These are phyloP conservation scores for Solanum verrucosum DNA, from an alignment of 257 asterid species.

Conservation along the genomic window DNA sequence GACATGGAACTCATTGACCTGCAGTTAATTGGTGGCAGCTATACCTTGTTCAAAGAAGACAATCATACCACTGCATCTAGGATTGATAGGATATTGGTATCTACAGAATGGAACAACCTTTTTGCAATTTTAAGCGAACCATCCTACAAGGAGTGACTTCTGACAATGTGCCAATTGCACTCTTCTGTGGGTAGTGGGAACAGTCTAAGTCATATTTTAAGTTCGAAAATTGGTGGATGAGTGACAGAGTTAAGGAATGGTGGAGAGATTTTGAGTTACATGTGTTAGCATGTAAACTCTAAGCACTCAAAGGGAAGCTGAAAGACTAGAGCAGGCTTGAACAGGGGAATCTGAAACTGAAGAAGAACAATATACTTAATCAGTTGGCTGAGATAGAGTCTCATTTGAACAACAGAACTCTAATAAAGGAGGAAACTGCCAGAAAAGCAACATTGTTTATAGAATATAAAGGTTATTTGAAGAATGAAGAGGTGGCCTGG, in stretches of 20 bases:
- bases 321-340: neutral
- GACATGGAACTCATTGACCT: neutral
- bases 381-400: neutral
- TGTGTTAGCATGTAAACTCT: neutral
- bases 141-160: neutral
- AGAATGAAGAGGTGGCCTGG: neutral
- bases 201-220: neutral
- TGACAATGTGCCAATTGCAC: neutral
- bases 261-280: neutral
- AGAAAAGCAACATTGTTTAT: neutral
- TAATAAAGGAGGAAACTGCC: neutral
- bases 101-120: neutral
- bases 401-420: neutral
- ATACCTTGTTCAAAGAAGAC: neutral
- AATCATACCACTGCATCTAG: neutral
- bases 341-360: neutral
- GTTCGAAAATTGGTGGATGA: neutral
- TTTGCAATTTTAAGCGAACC: neutral
- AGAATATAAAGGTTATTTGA: neutral
- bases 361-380: neutral
- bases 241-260: neutral
- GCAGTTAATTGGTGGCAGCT: neutral
- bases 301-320: neutral
- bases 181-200: neutral
- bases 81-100: neutral